Percentiles rank a stretch among this genome's conserved stretches.
Evolutionary conservation across 2,329 filamentous ascomycete species (phyloP).

Genomic region (Drechslerella stenobrocha): DNA sequence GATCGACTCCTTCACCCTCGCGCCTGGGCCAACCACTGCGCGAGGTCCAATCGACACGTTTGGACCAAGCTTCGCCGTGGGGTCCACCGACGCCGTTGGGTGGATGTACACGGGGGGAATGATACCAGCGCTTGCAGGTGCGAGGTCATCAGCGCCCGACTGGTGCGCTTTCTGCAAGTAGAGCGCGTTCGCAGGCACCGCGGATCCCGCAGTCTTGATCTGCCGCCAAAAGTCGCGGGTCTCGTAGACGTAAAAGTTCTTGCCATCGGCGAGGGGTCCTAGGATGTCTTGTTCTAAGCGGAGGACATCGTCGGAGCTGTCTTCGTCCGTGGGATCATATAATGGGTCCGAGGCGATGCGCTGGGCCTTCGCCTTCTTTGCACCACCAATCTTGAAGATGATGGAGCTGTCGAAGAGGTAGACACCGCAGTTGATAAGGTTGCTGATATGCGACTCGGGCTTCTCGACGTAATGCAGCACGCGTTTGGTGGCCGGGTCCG

Average conservation of each 20-base stretch:
- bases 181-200: conserved; percentile 92
- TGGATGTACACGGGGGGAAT: conserved; percentile 47
- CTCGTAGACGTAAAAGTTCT: conserved; percentile 97
- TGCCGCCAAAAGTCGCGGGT: conserved; percentile 99
- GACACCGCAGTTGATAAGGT: conserved; percentile 98
- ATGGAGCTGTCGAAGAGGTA: conserved; percentile 96
- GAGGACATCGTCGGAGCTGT: conserved; percentile 79
- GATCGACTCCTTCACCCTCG: conserved; percentile 86
- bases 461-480: conserved; percentile 99
- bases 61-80: conserved; percentile 92
- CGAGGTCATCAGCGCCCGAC: conserved; percentile 76
- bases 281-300: conserved; percentile 96
- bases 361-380: conserved; percentile 93
- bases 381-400: conserved; percentile 90
- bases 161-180: conserved; percentile 96
- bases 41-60: conserved; percentile 97
- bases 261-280: conserved; percentile 91
- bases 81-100: conserved; percentile 83
- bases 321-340: conserved; percentile 71
- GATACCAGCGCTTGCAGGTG: conserved; percentile 54
- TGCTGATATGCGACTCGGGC: conserved; percentile 94
- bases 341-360: conserved; percentile 93
- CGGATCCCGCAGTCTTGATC: conserved; percentile 98
- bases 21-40: conserved; percentile 79
- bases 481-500: conserved; percentile 86